Conservation (phyloP, 2,329 filamentous ascomycete genomes). For the Calonectria henricotiae region DNA sequence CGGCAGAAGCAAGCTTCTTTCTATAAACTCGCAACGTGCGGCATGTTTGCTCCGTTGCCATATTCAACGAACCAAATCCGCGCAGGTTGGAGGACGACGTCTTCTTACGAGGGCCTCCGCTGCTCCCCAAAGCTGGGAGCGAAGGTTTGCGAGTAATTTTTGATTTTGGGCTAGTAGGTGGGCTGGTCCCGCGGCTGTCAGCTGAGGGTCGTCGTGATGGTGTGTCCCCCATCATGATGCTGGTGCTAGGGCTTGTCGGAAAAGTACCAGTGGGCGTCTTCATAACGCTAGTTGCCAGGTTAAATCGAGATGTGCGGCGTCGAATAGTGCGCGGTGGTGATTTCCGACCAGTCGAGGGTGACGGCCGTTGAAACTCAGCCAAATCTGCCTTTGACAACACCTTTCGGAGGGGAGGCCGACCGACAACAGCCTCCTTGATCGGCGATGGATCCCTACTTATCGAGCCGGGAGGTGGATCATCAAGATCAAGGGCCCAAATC, state of each 20-base stretch:
- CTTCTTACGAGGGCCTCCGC: constrained; percentile 66
- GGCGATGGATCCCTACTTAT: constrained; percentile 71
- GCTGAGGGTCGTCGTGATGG: constrained; percentile 67
- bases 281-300: constrained; percentile 57
- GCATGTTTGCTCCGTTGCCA: constrained; percentile 77
- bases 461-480: constrained; percentile 62
- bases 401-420: constrained; percentile 83
- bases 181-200: constrained; percentile 64
- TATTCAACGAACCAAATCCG: constrained; percentile 72
- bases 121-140: constrained; percentile 66
- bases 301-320: constrained; percentile 71
- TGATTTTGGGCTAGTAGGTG: constrained; percentile 67
- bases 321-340: constrained; percentile 72
- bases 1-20: constrained; percentile 74
- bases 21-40: constrained; percentile 75
- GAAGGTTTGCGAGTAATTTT: constrained; percentile 69
- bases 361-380: constrained; percentile 80
- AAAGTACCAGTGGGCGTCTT: constrained; percentile 61
- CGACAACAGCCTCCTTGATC: constrained; percentile 68
- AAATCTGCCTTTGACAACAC: constrained; percentile 91
- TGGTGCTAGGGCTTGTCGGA: constrained; percentile 61
- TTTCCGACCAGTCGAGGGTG: constrained; percentile 64
- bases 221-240: constrained; percentile 62
- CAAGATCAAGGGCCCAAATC: constrained; percentile 78
- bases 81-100: constrained; percentile 65